Evolutionary conservation across 2,329 filamentous ascomycete genomes (phyloP), one percentile per base, ranked within the genome.

Genomic region (Aspergillus pseudotamarii): DNA sequence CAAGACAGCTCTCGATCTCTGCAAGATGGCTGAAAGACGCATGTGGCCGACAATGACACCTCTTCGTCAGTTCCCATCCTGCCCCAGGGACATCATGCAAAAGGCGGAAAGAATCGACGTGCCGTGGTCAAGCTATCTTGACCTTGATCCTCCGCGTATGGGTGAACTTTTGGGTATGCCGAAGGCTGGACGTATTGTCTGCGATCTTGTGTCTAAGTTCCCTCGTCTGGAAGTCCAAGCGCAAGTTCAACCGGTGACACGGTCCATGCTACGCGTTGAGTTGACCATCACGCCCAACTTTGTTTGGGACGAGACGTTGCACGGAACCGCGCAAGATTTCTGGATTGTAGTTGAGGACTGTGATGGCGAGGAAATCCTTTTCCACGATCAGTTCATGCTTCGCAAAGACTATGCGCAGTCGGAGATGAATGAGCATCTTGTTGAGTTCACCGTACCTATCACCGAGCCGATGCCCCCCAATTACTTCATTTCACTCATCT

Each of bases 31-130:
- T 0, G 95, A 99, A 82, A 97, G 97, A 84, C 88, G 96, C 57
- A 99, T 99, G 96, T 99, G 95, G 95, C 94, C 94, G 16, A 98
- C 94, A 6, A 99, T 98, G 95, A 92, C 93, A 43, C 95, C 96
- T 12, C 84, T 99, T 36, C 88, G 95, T 59, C 95, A 99, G 73
- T 99, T 99, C 74, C 87, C 91, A 4, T 82, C 83, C 45, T 97
- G 93, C 73, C 89, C 94, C 3, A 84, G 88, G 46, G 94, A 98
- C 63, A 92, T 98, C 59, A 83, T 98, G 56, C 89, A 92, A 69
- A 98, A 98, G 80, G 91, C 94, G 3, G 95, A 99, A 81, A 88
- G 94, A 69, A 96, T 98, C 65, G 94, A 97, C 69, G 94, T 98
- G 23, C 89, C 92, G 1, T 99, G 94, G 93, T 86, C 85, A 64